A percentile compares a stretch with the other conserved stretches of the same genome.
Evolutionary conservation across 495 filamentous ascomycete species (phyloP).

Genomic region (Daldinia childiae): DNA sequence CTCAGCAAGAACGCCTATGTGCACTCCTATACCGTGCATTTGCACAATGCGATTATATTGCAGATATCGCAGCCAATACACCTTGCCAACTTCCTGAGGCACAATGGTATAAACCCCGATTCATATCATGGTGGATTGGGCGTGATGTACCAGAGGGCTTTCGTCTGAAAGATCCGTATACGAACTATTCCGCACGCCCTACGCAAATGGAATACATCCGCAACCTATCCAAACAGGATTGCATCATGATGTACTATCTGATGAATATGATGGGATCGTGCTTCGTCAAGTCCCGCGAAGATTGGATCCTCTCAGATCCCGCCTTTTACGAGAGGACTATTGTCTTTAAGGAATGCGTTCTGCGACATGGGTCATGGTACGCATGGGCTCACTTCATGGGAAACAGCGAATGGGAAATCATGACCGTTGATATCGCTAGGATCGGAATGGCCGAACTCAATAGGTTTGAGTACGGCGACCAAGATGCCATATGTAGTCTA

Average conservation of each 20-base stretch:
- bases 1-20: conserved; percentile 8
- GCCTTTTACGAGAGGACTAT: neutral
- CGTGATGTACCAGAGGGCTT: neutral
- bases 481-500: neutral
- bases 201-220: conserved; percentile 37
- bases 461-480: conserved; percentile 17
- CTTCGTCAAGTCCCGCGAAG: neutral
- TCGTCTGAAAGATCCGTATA: conserved; percentile 30
- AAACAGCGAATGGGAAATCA: neutral
- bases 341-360: conserved; percentile 33
- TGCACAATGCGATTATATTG: conserved; percentile 30
- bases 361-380: conserved; percentile 43
- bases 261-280: conserved; percentile 1
- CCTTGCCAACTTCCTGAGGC: neutral
- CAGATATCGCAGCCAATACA: conserved; percentile 31
- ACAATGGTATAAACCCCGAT: neutral
- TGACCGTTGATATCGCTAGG: neutral
- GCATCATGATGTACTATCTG: conserved; percentile 39
- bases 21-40: conserved; percentile 25
- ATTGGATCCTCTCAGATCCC: neutral
- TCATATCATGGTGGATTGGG: neutral
- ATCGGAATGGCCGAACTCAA: conserved; percentile 10
- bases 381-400: conserved; percentile 15
- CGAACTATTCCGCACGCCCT: conserved; percentile 31
- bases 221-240: conserved; percentile 25